Base-by-base conservation (phyloP, 768 basidiomycete genomes). In the Tephrocybe sp. region DNA sequence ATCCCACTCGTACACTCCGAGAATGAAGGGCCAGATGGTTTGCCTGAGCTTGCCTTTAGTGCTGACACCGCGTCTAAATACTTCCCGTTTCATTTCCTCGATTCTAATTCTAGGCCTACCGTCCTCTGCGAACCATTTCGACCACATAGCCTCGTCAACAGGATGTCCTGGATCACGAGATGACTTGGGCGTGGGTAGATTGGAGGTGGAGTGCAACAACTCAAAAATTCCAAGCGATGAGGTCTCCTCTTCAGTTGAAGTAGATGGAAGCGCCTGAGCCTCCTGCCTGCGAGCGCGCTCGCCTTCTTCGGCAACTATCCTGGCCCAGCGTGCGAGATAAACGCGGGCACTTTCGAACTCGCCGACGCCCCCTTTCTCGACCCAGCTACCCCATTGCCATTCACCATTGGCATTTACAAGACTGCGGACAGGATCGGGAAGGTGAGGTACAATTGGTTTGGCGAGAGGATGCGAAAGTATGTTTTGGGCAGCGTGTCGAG, bases 261-360 rank as follows among this genome's bases (percentile, higher is more conserved):
- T 73, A 2, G 83, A 69, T 3, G 83, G 82, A 11, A 89, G 60
- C 0, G 79, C 73, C 62, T 87, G 86, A 0, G 88, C 83, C 66
- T 99, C 97, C 39, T 80, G 78, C 56, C 84, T 71, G 38, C 97
- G 78, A 5, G 93, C 84, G 13, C 92, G 79, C 66, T 99, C 97
- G 14, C 97, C 97, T 65, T 98, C 97, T 68, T 99, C 97, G 1
- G 97, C 97, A 1, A 98, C 97, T 52, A 93, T 89, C 44, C 95
- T 78, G 3, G 97, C 97, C 97, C 97, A 99, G 30, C 92, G 78
- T 9, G 97, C 97, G 8, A 99, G 81, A 66, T 98, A 98, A 6
- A 98, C 91, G 4, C 95, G 78, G 0, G 97, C 97, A 53, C 90
- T 90, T 69, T 98, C 97, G 65, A 96, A 98, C 65, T 97, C 94